A percentile compares a stretch with the other conserved stretches of the same genome.
Conservation (phyloP, 805 yeast genomes). For the Saccharomycopsis sp. region DNA sequence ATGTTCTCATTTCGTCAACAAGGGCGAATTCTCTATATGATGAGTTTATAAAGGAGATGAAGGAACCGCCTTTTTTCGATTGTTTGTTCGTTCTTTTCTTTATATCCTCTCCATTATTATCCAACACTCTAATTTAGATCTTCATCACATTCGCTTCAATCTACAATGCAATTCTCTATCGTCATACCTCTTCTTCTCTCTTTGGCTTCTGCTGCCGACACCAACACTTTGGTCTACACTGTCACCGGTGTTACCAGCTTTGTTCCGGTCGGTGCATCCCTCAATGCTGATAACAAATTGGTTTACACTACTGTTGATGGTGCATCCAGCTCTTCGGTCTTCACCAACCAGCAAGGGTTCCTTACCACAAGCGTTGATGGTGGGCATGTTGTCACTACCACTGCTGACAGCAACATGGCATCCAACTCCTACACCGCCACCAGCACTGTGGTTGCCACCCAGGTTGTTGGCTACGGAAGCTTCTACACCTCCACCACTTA, state of each 20-base stretch:
- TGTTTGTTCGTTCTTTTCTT: too few species aligned
- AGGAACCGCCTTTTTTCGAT: too few species aligned
- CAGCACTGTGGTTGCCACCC: slow-evolving; percentile 10
- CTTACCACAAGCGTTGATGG: slow-evolving; percentile 14
- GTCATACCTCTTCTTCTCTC: background rate
- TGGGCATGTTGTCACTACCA: slow-evolving; percentile 17
- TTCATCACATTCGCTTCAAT: background rate
- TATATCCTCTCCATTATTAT: too few species aligned
- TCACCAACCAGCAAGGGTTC: slow-evolving; percentile 12
- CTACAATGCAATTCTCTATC: slow-evolving; percentile 2
- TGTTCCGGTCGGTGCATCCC: slow-evolving; percentile 14
- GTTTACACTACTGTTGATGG: slow-evolving; percentile 17
- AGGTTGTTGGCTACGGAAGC: slow-evolving; percentile 11
- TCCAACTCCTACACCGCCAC: slow-evolving; percentile 11
- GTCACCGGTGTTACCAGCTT: slow-evolving; percentile 14
- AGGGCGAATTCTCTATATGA: too few species aligned
- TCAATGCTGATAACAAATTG: slow-evolving; percentile 13
- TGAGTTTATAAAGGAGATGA: too few species aligned
- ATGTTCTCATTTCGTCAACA: too few species aligned
- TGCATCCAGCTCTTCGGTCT: slow-evolving; percentile 12
- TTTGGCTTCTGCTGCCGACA: slow-evolving; percentile 3
- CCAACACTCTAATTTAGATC: too few species aligned
- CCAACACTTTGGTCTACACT: slow-evolving; percentile 9
- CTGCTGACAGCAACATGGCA: slow-evolving; percentile 15
- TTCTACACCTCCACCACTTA: slow-evolving; percentile 18